Base-by-base conservation (phyloP, 305 asterid genomes). In the Solanum hybrid region DNA sequence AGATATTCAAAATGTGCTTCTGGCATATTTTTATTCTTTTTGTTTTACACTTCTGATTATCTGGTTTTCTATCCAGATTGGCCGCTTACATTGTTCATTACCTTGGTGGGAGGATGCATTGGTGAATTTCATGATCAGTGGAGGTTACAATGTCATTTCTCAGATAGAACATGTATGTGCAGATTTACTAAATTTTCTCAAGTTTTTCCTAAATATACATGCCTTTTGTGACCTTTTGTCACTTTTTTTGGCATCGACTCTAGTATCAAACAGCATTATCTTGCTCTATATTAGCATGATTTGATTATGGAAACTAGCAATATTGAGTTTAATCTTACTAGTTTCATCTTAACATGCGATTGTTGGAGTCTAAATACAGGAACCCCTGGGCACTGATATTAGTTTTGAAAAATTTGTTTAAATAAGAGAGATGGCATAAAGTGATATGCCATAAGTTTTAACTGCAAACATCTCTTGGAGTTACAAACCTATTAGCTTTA, bases 31-130 rank as follows among this genome's bases (percentile, higher is more conserved):
- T 36, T 12, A 86, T 20, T 24, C 87, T 77, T 32, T 57, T 38
- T 61, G 75, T 61, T 89, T 10, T 75, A 75, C 76, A 29, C 83
- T 72, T 70, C 79, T 34, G 84, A 70, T 39, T 91, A 70, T 80
- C 75, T 80, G 73, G 70, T 61, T 70, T 73, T 37, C 45, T 73
- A 33, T 83, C 89, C 92, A 96, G 99, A 92, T 96, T 92, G 98
- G 99, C 15, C 96, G 98, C 39, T 92, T 97, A 65, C 99, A 96
- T 93, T 95, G 99, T 90, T 93, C 90, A 45, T 93, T 96, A 85
- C 98, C 99, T 89, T 95, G 99, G 98, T 97, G 99, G 99, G 98
- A 94, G 57, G 98, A 97, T 87, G 95, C 98, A n/a, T 94, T 95
- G 15, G 98, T 97, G 70, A 95, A 96, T 91, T 97, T 97, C 91